These are phyloP conservation scores for Xylaria sp. DNA, from an alignment of 2,329 filamentous ascomycete genomes.

Conservation along the genomic window DNA sequence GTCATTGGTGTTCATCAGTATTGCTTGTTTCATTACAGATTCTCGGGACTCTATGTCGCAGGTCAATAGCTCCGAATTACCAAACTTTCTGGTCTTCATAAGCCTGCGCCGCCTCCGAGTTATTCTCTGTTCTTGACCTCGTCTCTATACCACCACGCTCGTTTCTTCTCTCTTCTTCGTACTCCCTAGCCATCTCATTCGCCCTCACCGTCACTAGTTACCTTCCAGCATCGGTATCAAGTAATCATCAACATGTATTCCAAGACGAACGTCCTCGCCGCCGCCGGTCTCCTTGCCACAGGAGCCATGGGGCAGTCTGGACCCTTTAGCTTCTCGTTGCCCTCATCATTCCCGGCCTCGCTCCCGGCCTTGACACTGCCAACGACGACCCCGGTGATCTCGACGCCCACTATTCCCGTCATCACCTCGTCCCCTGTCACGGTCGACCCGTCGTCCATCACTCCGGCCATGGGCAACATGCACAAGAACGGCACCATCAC, in stretches of 20 bases:
- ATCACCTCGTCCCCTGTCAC: neutral
- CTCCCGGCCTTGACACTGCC: neutral
- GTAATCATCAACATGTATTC: conserved; percentile 45
- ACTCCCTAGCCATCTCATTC: conserved; percentile 17
- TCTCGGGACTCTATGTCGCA: conserved; percentile 31
- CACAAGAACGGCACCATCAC: conserved; percentile 2
- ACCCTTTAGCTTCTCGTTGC: neutral
- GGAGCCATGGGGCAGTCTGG: conserved; percentile 20
- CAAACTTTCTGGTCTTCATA: conserved; percentile 37
- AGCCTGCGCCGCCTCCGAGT: conserved; percentile 32
- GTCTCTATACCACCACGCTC: conserved; percentile 28
- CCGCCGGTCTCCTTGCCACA: conserved; percentile 41
- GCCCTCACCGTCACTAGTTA: conserved; percentile 8
- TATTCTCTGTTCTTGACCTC: conserved; percentile 11
- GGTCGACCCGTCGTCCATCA: conserved; percentile 15
- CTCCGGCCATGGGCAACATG: neutral
- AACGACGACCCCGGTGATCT: neutral
- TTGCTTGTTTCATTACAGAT: conserved; percentile 49
- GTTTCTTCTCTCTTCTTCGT: conserved; percentile 21
- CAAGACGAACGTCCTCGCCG: conserved; percentile 40
- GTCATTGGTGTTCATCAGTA: conserved; percentile 42
- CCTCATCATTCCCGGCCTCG: neutral
- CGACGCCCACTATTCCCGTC: conserved; percentile 9
- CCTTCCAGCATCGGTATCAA: conserved; percentile 26
- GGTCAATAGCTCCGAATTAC: conserved; percentile 32